Base-by-base conservation (phyloP, 495 filamentous ascomycete genomes). In the Xylaria castorea region DNA sequence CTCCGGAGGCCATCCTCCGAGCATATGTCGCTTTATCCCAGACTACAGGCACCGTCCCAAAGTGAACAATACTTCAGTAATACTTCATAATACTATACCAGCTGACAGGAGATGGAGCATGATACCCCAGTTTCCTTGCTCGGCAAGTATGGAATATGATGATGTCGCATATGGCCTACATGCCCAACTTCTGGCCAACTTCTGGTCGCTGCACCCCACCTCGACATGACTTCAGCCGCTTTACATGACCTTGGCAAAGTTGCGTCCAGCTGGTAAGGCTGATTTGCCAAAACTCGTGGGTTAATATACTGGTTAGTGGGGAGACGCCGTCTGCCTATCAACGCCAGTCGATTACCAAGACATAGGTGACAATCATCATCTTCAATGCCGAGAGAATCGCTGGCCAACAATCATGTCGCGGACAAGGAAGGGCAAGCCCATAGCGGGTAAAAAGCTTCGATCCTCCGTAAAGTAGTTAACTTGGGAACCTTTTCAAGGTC, bases 191-290 rank as follows among this genome's bases (percentile, higher is more conserved):
- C n/a, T 51, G 64, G 50, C 14, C 16, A 36, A 11, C 34, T 7
- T 68, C n/a, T 51, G 64, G 50, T 6, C 36, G 36, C 51, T 46
- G 22, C 57, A 68, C 68, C 73, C 74, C 75, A 72, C 74, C 55
- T 36, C 69, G 62, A 70, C 62, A 64, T 74, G 75, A 78, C 73
- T 78, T 78, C 75, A 77, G 76, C 76, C 76, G 73, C 76, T 72
- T 74, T 46, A 73, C 48, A 58, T 50, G 73, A 75, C 66, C 72
- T 75, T 67, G 66, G 73, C 74, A 72, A 64, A 71, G 70, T 66
- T 71, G 51, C 66, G 63, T 74, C 66, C 55, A 77, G 75, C 70
- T 74, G 71, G 76, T 70, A 75, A 75, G 76, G 75, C 75, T 78
- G 75, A 74, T 76, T 75, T 76, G 66, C 75, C 76, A 75, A 71